A percentile compares a stretch with the other conserved stretches of the same genome.
These are phyloP conservation scores for Adansonia grandidieri DNA, from an alignment of 441 rosid genomes.

Conservation along the genomic window DNA sequence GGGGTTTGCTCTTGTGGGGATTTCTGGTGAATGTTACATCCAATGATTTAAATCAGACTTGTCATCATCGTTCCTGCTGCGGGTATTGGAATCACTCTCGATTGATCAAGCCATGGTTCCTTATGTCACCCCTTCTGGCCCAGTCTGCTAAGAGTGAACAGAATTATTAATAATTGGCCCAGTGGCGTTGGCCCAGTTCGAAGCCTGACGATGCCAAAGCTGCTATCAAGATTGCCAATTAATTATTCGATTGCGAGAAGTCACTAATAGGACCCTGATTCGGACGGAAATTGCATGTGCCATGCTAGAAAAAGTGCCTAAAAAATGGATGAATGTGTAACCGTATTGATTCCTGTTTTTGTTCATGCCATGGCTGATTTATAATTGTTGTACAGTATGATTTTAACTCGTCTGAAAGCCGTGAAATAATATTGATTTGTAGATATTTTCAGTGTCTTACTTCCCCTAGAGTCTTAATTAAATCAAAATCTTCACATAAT, in stretches of 20 bases:
- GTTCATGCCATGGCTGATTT: constrained; percentile 6
- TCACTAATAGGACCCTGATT: not conserved
- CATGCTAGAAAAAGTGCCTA: constrained; percentile 6
- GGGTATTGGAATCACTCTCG: not conserved
- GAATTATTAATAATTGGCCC: not conserved
- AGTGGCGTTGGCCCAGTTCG: not conserved
- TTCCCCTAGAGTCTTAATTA: not conserved
- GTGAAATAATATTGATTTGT: not conserved
- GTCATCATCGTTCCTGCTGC: not conserved
- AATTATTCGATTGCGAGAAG: constrained; percentile 1
- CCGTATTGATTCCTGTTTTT: constrained; percentile 3
- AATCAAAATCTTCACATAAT: not conserved
- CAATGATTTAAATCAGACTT: not conserved
- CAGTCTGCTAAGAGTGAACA: not conserved
- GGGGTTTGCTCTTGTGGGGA: constrained; percentile 85
- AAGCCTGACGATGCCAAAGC: constrained; percentile 12
- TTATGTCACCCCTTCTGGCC: not conserved
- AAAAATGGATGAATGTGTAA: not conserved
- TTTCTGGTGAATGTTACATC: constrained; percentile 53
- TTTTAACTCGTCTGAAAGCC: not conserved
- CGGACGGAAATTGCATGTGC: not conserved
- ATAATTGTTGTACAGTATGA: constrained; percentile 15
- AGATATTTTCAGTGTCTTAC: not conserved
- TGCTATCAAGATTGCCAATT: not conserved
- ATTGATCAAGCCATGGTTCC: constrained; percentile 14